A percentile compares a stretch with the other conserved stretches of the same genome.
Evolutionary conservation across 2,329 filamentous ascomycete species (phyloP).

Genomic region (Ramichloridium luteum): DNA sequence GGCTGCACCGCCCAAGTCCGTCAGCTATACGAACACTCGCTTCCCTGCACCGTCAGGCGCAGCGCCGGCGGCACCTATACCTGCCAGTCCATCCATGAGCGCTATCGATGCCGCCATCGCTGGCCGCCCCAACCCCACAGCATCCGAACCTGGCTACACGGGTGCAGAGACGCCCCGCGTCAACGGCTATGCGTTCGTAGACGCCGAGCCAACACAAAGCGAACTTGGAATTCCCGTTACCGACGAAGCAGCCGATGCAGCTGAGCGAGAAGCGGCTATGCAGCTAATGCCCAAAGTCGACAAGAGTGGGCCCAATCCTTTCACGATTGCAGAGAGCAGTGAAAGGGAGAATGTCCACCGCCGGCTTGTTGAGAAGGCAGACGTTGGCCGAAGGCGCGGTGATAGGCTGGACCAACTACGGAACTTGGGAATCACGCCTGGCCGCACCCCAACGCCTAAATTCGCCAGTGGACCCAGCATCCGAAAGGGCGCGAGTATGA

Average conservation of each 20-base stretch:
- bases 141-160: slow-evolving; percentile 47
- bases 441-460: slow-evolving; percentile 52
- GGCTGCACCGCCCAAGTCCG: slow-evolving; percentile 60
- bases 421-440: slow-evolving; percentile 28
- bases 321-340: slow-evolving; percentile 63
- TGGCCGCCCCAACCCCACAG: slow-evolving; percentile 51
- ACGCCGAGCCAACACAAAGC: slow-evolving; percentile 54
- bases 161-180: slow-evolving; percentile 76
- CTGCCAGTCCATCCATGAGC: slow-evolving; percentile 71
- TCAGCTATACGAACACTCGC: slow-evolving; percentile 75
- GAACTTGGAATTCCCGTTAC: slow-evolving; percentile 40
- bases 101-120: slow-evolving; percentile 75
- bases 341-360: slow-evolving; percentile 72
- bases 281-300: slow-evolving; percentile 35
- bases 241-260: slow-evolving; percentile 23
- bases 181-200: slow-evolving; percentile 89
- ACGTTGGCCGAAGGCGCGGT: slow-evolving; percentile 56
- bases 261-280: slow-evolving; percentile 26
- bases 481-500: slow-evolving; percentile 40
- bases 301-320: slow-evolving; percentile 57
- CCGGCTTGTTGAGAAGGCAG: slow-evolving; percentile 72
- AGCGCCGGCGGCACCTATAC: slow-evolving; percentile 29
- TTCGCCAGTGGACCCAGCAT: slow-evolving; percentile 47
- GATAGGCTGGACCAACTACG: slow-evolving; percentile 29
- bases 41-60: slow-evolving; percentile 32